These are phyloP conservation scores for Cercis canadensis DNA, from an alignment of 306 rosid species.

Conservation along the genomic window DNA sequence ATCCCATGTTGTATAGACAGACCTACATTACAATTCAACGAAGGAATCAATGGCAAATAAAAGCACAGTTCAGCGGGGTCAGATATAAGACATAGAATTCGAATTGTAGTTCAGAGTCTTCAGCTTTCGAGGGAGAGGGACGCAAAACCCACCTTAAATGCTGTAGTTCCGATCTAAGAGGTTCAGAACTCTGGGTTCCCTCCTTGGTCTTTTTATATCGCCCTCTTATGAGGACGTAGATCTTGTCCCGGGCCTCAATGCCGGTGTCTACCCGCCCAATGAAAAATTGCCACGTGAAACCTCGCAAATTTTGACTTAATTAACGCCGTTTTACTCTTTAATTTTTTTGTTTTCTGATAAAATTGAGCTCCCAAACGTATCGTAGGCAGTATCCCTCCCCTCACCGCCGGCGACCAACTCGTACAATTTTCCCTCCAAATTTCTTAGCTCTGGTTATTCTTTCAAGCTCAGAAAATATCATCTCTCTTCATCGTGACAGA, in stretches of 20 bases:
- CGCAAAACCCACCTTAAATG: conserved; percentile 14
- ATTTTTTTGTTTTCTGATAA: not conserved
- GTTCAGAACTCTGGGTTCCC: not conserved
- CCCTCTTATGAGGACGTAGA: not conserved
- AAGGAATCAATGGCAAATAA: conserved; percentile 26
- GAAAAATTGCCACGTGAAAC: conserved; percentile 18
- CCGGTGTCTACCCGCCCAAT: conserved; percentile 9
- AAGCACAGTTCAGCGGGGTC: conserved; percentile 23
- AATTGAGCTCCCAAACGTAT: not conserved
- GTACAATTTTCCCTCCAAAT: conserved; percentile 16
- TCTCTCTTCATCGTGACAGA: too few relatives aligned
- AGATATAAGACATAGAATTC: not conserved
- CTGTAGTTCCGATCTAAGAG: not conserved
- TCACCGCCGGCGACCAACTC: conserved; percentile 23
- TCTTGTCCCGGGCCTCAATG: not conserved
- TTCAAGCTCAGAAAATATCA: conserved; percentile 17
- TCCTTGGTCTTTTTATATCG: not conserved
- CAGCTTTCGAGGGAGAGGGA: not conserved
- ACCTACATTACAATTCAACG: conserved; percentile 39
- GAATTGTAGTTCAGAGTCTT: not conserved
- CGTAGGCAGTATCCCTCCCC: not conserved
- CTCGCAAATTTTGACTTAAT: conserved; percentile 30
- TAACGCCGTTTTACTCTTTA: conserved; percentile 17
- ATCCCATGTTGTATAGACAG: conserved; percentile 55
- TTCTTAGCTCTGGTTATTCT: not conserved